Base-by-base conservation (phyloP, 495 filamentous ascomycete genomes). In the Recurvomyces mirabilis region DNA sequence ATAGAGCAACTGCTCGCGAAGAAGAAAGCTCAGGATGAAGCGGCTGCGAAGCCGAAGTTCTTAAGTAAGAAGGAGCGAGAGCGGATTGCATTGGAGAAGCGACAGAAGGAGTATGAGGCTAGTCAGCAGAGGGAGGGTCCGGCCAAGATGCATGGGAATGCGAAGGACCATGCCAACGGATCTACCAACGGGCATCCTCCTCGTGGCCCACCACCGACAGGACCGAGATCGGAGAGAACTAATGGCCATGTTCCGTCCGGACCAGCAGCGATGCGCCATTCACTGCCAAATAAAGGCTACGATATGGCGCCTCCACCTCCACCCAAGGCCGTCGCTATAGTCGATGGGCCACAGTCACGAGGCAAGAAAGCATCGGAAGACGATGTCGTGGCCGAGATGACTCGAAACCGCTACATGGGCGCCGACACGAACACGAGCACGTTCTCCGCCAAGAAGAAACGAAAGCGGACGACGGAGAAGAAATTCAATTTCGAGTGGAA, bases 401-500 rank as follows among this genome's bases (percentile, higher is more conserved):
- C 87, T 36, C 73, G 83, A 44, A 78, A 87, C 35, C 70, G 82
- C 37, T 98, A 98, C 56, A 94, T 98, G 87, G 91, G 91, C 5
- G 79, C 82, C 10, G 85, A 94, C 37, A 75, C 82, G 48, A 84
- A 85, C 47, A 79, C 79, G 36, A 93, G 84, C 2, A 94, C 78
- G 22, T 94, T 94, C 58, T 93, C 87, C 0, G 87, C 86, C 7
- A 93, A 94, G 71, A 96, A 96, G 72, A 98, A 96, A 69, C 75
- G 89, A 37, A 81, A 81, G 61, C 73, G 93, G 49, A 94, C 88
- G 1, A 87, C 86, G 9, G 89, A 94, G 60, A 84, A 88, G 64
- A 95, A 96, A 58, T 98, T 98, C 71, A 98, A 95, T 57, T 96
- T 99, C 53, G 91, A 96, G 60, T 99, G 91, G 91, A 93, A 94